Base-by-base conservation (phyloP, 176 grass and related monocot species). In the Bothriochloa decipiens region DNA sequence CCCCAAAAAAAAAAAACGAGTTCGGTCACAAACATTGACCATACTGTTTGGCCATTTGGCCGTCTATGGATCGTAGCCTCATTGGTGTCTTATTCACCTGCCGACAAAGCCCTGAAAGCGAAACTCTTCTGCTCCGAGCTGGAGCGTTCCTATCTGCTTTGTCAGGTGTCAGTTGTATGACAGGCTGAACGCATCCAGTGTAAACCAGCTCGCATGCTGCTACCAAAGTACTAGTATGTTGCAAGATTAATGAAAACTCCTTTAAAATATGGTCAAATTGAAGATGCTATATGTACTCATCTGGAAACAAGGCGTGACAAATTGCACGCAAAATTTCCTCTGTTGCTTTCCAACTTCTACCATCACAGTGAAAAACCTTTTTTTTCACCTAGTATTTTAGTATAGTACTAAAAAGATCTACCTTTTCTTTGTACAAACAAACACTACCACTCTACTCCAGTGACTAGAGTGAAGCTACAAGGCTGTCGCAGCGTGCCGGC, bases 401-500 rank as follows among this genome's bases (percentile, higher is more conserved):
- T 41, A 41, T 9, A 32, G 29, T 60, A 33, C 47, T 85, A 39
- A 57, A 28, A 39, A 73, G 22, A 6, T 58, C 60, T 83, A 74
- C 68, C 1, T 4, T 13, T 77, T 22, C 8, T 74, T 1, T 23
- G 6, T 57, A 68, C 70, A 74, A 23, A 58, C 35, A 36, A 3
- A 37, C 55, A 10, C 85, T 87, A 86, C 6, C n/a, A n/a, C n/a
- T n/a, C n/a, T n/a, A n/a, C n/a, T n/a, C 6, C 0, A 42, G 22
- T 4, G 58, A 26, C 11, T 27, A 26, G 60, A 79, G 20, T 26
- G 84, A 63, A 6, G 81, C 89, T 0, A 42, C 76, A 63, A 99
- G 86, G 64, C 52, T 57, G 82, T 94, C 91, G 62, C 96, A 99
- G 3, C 11, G 89, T 8, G 90, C 82, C 33, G 83, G 93, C 27